These are phyloP conservation scores for Eucalyptus virginea DNA, from an alignment of 345 rosid species.

Conservation along the genomic window DNA sequence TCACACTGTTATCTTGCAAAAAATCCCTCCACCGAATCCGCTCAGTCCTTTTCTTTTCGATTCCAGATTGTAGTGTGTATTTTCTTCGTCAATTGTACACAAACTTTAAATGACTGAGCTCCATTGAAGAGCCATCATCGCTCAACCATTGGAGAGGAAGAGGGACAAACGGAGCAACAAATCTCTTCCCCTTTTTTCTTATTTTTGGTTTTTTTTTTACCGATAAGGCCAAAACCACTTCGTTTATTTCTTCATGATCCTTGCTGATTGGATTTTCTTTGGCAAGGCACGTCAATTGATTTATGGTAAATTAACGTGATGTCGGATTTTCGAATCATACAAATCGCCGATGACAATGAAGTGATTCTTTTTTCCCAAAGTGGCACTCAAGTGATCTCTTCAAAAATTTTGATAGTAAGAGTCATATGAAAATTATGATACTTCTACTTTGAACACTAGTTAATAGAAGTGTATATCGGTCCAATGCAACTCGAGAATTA, in stretches of 20 bases:
- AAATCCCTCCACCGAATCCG: not conserved
- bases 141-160: not conserved
- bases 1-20: not conserved
- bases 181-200: not conserved
- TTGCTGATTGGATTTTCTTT: not conserved
- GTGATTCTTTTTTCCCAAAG: not conserved
- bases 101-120: not conserved
- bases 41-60: not conserved
- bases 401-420: fast-evolving
- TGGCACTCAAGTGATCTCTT: not conserved
- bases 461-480: not conserved
- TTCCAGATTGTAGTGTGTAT: not conserved
- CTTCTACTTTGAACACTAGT: too few relatives aligned
- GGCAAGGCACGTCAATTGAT: not conserved
- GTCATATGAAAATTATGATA: fast-evolving
- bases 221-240: not conserved
- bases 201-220: not conserved
- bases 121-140: not conserved
- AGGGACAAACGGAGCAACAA: not conserved
- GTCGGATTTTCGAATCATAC: not conserved
- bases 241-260: not conserved
- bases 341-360: not conserved
- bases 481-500: fast-evolving
- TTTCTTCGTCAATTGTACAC: not conserved
- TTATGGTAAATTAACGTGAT: not conserved